Percentiles rank a stretch among this genome's conserved stretches.
Conservation (phyloP, 2,329 filamentous ascomycete genomes). For the Fusarium fujikuroi region DNA sequence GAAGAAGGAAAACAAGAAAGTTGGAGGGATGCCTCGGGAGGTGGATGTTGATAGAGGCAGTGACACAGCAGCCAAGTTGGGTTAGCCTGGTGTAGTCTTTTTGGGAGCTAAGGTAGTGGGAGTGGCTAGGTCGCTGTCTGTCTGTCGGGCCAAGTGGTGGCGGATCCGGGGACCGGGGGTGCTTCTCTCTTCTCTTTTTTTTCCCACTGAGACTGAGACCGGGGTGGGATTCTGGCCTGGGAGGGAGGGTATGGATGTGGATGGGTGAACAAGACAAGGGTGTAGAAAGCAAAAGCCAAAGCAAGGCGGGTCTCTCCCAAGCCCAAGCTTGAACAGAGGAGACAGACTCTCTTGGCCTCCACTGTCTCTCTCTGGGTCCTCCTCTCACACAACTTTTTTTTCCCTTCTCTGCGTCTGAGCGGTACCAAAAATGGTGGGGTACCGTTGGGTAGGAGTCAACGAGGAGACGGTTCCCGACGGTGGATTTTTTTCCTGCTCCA, state of each 20-base stretch:
- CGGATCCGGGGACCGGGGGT: slow-evolving; percentile 39
- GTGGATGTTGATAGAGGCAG: slow-evolving; percentile 34
- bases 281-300: slow-evolving; percentile 22
- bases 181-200: not conserved
- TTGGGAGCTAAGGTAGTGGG: not conserved
- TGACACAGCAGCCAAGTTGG: slow-evolving; percentile 30
- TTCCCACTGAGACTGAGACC: slow-evolving; percentile 8
- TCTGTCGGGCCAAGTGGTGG: slow-evolving; percentile 35
- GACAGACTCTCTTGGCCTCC: slow-evolving; percentile 5
- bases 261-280: slow-evolving; percentile 13
- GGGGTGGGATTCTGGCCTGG: slow-evolving; percentile 21
- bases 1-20: slow-evolving; percentile 30
- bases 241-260: slow-evolving; percentile 4
- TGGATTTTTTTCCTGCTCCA: slow-evolving; percentile 21
- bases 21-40: slow-evolving; percentile 40
- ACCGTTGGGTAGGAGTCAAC: slow-evolving; percentile 34
- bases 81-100: slow-evolving; percentile 17
- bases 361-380: not conserved
- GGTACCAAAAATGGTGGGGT: slow-evolving; percentile 24
- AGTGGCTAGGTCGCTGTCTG: slow-evolving; percentile 7
- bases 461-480: slow-evolving; percentile 20
- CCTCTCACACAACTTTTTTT: slow-evolving; percentile 38
- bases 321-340: slow-evolving; percentile 2
- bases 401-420: slow-evolving; percentile 21
- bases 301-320: slow-evolving; percentile 21